Evolutionary conservation across 768 basidiomycete genomes (phyloP), one percentile per base, ranked within the genome.

Genomic region (Baorangia bicolor): DNA sequence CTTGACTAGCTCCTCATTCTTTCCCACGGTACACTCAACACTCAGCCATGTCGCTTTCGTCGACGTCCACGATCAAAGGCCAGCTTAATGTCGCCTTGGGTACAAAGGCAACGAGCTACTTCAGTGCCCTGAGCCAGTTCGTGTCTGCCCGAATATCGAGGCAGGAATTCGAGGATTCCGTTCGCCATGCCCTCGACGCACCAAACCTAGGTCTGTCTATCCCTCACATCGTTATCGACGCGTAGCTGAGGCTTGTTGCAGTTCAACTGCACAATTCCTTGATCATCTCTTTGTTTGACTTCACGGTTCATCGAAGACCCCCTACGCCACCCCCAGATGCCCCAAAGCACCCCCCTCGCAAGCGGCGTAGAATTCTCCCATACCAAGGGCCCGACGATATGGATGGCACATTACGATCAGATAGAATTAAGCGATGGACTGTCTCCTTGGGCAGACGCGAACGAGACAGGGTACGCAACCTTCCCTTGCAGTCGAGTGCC

Each of bases 181-280:
- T 89, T 54, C 83, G 84, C 50, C 80, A 81, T 27, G 75, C 79
- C 8, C 78, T 92, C 33, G 84, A 83, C 62, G 79, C 81, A 2
- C 77, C 84, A 23, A 79, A 78, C 49, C 77, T 89, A 23, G 73
- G 79, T 78, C 34, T 20, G 65, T 69, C 38, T n/a, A 10, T 28
- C 44, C 20, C 21, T 41, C 44, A 27, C 49, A 20, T 16, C 27
- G 8, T 25, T 20, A 20, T 43, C 35, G 16, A 30, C 39, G 12
- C 12, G 18, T n/a, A 13, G 28, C 64, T 64, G 23, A 67, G 53
- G 25, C 27, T 56, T 31, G 53, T 11, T 40, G n/a, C 57, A 87
- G 87, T 91, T 28, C 89, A 90, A 69, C 74, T 92, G 2, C 91
- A 93, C 67, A 93, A 93, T 69, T 85, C 90, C 12, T 77, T 93